A percentile compares a stretch with the other conserved stretches of the same genome.
Evolutionary conservation across 2,329 filamentous ascomycete genomes (phyloP).

Genomic region (Fusarium luffae): DNA sequence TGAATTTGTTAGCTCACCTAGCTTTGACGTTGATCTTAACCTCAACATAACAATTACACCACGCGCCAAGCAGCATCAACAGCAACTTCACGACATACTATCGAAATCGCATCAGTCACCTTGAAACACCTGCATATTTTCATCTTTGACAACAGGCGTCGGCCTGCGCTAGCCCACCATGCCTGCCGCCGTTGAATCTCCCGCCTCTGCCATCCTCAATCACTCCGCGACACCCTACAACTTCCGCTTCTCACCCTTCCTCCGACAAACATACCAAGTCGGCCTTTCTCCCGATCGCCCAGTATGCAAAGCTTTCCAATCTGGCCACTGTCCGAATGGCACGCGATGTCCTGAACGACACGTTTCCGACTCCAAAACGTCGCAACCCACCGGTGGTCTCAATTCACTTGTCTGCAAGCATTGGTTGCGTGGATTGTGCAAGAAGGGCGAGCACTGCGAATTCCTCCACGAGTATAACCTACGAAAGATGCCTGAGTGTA

Average conservation of each 20-base stretch:
- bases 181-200: slow-evolving; percentile 47
- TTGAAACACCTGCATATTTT: background rate
- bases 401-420: slow-evolving; percentile 97
- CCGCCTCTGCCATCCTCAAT: slow-evolving; percentile 63
- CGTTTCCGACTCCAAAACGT: slow-evolving; percentile 55
- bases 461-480: slow-evolving; percentile 99
- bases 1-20: slow-evolving; percentile 27
- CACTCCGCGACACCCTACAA: slow-evolving; percentile 68
- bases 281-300: slow-evolving; percentile 82
- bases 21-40: slow-evolving; percentile 16
- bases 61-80: background rate
- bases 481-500: slow-evolving; percentile 97
- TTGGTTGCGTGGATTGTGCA: slow-evolving; percentile 96
- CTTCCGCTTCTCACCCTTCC: slow-evolving; percentile 89
- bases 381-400: slow-evolving; percentile 64
- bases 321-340: slow-evolving; percentile 88
- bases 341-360: slow-evolving; percentile 89
- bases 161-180: slow-evolving; percentile 40
- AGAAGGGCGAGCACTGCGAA: slow-evolving; percentile 96
- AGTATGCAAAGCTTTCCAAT: slow-evolving; percentile 85
- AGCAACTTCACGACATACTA: background rate
- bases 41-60: slow-evolving; percentile 7
- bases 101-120: background rate
- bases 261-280: slow-evolving; percentile 85
- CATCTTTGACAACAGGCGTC: slow-evolving; percentile 1